Conservation (phyloP, 2,329 filamentous ascomycete species). For the Alternaria gansuensis region DNA sequence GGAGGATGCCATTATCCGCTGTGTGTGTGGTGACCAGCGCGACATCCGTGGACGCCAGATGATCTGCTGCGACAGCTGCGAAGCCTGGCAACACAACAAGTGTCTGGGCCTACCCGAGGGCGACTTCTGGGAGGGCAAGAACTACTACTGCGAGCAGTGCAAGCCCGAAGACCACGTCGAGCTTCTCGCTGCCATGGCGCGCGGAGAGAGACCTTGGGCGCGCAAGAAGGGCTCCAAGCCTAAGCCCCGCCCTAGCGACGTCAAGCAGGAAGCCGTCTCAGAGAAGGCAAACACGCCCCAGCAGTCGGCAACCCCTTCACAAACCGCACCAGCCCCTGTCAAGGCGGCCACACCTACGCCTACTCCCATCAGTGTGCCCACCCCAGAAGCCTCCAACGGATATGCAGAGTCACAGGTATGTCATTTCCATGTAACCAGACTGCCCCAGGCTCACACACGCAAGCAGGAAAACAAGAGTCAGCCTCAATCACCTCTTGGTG, state of each 20-base stretch:
- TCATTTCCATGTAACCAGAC: too few relatives aligned
- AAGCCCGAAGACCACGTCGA: conserved; percentile 82
- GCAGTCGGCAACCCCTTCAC: conserved; percentile 29
- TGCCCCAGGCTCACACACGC: conserved; percentile 18
- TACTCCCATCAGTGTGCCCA: conserved; percentile 18
- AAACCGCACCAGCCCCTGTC: conserved; percentile 18
- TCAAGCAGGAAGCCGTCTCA: conserved; percentile 57
- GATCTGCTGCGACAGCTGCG: conserved; percentile 94
- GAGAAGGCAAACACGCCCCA: conserved; percentile 45
- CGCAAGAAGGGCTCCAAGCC: conserved; percentile 65
- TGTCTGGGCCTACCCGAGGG: conserved; percentile 88
- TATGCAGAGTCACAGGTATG: conserved; percentile 39
- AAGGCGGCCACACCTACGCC: conserved; percentile 28
- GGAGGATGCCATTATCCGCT: conserved; percentile 82
- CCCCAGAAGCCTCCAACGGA: conserved; percentile 37
- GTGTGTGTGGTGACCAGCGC: conserved; percentile 83
- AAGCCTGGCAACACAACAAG: conserved; percentile 96
- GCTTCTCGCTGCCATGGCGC: conserved; percentile 78
- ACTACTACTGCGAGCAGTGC: conserved; percentile 92
- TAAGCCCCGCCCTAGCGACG: conserved; percentile 73
- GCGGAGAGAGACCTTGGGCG: conserved; percentile 85
- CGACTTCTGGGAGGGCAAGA: conserved; percentile 59
- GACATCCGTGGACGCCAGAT: conserved; percentile 88
- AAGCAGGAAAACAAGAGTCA: conserved; percentile 42
- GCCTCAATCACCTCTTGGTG: conserved; percentile 48